A percentile compares a stretch with the other conserved stretches of the same genome.
phyloP scores from a whole-genome alignment of 176 grass and related monocot species.

The Tuctoria greenei region DNA sequence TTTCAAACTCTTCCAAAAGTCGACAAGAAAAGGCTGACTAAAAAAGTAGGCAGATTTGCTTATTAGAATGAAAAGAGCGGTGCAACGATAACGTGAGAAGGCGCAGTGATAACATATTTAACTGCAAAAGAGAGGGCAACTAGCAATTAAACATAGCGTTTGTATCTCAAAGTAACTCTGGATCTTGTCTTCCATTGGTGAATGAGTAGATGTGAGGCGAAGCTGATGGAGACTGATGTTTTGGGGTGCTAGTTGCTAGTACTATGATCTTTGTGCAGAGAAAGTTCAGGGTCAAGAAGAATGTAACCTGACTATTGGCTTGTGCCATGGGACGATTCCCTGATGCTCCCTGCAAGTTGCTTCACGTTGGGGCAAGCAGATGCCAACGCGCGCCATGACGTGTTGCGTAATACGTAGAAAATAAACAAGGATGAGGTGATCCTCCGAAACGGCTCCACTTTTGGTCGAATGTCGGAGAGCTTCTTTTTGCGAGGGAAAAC shows the following conservation, averaged over 20 bases:
- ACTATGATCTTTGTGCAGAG: constrained; percentile 7
- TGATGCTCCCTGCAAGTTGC: constrained; percentile 30
- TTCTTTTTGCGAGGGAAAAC: background rate
- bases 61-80: constrained; percentile 14
- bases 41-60: too few relatives aligned
- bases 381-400: constrained; percentile 23
- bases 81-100: background rate
- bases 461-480: constrained; percentile 21
- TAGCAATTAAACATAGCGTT: constrained; percentile 24
- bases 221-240: constrained; percentile 31
- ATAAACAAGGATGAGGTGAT: constrained; percentile 15
- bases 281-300: constrained; percentile 21
- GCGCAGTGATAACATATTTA: constrained; percentile 33
- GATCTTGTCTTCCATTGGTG: constrained; percentile 36
- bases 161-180: constrained; percentile 24
- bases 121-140: constrained; percentile 8
- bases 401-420: constrained; percentile 6
- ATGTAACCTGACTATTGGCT: constrained; percentile 33
- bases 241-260: background rate
- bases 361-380: background rate
- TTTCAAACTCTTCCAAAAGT: background rate
- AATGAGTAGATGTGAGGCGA: constrained; percentile 39
- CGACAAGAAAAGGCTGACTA: background rate
- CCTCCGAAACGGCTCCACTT: background rate
- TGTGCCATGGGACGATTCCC: constrained; percentile 39